A percentile compares a stretch with the other conserved stretches of the same genome.
These are phyloP conservation scores for Aspergillus viridinutans DNA, from an alignment of 2,329 filamentous ascomycete genomes.

Conservation along the genomic window DNA sequence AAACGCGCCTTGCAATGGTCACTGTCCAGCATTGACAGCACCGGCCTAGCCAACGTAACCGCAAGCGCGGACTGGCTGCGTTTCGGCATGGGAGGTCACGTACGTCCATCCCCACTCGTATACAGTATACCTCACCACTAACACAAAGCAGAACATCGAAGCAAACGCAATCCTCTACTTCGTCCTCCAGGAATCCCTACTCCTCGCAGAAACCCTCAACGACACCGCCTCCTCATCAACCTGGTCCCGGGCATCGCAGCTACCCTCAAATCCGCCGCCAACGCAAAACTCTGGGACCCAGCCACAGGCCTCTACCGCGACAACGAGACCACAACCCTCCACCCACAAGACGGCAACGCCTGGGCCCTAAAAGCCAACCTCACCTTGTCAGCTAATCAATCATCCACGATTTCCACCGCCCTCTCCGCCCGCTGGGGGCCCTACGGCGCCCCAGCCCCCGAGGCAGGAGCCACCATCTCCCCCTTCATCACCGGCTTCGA, in stretches of 20 bases:
- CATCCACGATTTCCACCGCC: constrained; percentile 30
- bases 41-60: constrained; percentile 46
- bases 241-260: constrained; percentile 19
- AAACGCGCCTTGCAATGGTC: constrained; percentile 44
- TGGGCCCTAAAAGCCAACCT: constrained; percentile 37
- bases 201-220: constrained; percentile 18
- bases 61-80: constrained; percentile 45
- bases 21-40: constrained; percentile 39
- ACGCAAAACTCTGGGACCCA: constrained; percentile 25
- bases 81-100: constrained; percentile 49
- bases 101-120: constrained; percentile 8
- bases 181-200: constrained; percentile 20
- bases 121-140: not conserved
- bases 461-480: constrained; percentile 38
- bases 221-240: constrained; percentile 10
- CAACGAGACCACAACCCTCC: constrained; percentile 26
- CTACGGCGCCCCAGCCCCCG: constrained; percentile 45
- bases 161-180: constrained; percentile 46
- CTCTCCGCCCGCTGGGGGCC: constrained; percentile 41
- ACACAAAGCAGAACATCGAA: constrained; percentile 18
- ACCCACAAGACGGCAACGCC: constrained; percentile 35
- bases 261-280: constrained; percentile 22
- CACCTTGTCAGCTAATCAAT: constrained; percentile 20
- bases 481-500: constrained; percentile 44
- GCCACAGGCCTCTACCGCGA: constrained; percentile 21